Base-by-base conservation (phyloP, 371 early-diverging fungal genomes). In the Chytridium lagenaria region DNA sequence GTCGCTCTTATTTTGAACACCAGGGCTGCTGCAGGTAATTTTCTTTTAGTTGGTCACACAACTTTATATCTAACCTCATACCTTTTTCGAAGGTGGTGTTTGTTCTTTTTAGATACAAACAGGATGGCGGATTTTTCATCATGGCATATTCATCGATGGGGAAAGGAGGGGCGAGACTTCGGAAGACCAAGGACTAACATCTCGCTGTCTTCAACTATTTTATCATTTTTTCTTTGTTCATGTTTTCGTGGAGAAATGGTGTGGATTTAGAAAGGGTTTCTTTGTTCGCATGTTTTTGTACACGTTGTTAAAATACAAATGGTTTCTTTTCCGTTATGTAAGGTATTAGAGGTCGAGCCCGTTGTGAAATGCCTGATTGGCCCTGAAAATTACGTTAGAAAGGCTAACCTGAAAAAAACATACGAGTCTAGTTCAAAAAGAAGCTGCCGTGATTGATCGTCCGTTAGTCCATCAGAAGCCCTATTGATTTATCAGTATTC, bases 1-100 rank as follows among this genome's bases (percentile, higher is more conserved):
- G 85, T 98, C 40, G 94, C 95, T 31, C 90, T 98, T 65, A 97
- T 98, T 78, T 83, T 98, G 73, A 97, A 98, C 87, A 96, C 98
- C 70, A 94, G 92, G 84, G 75, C 75, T 22, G 2, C 75, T 23
- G 37, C 49, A 37, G 73, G 73, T 73, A 55, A 91, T 23, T 59
- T 5, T 33, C n/a, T n/a, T n/a, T n/a, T n/a, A n/a, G n/a, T n/a
- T n/a, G n/a, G n/a, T n/a, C n/a, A n/a, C n/a, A n/a, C n/a, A n/a
- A n/a, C n/a, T n/a, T n/a, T n/a, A n/a, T n/a, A n/a, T n/a, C n/a
- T n/a, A n/a, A n/a, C n/a, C n/a, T n/a, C n/a, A n/a, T n/a, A n/a
- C n/a, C n/a, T n/a, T n/a, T n/a, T n/a, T 59, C 50, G 1, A 34
- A 74, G 74, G 74, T 69, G 74, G 69, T 30, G 28, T 38, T 15